Percentiles rank a stretch among this genome's conserved stretches.
These are phyloP conservation scores for Termitomyces sp. DNA, from an alignment of 768 basidiomycete species.

Conservation along the genomic window DNA sequence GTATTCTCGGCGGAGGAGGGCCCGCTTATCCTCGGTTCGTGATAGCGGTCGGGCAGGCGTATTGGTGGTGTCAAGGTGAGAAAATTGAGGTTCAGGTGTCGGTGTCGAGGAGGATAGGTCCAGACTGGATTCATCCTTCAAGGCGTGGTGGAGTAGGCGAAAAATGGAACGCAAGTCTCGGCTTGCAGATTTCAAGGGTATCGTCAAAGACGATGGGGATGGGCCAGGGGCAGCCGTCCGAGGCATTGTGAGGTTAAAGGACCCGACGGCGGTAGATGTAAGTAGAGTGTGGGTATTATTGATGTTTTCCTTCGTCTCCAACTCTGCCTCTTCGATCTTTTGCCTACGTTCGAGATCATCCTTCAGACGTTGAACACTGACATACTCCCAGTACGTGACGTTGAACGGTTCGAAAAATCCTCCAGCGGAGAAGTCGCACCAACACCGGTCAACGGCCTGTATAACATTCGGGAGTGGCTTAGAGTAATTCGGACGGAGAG, in stretches of 20 bases:
- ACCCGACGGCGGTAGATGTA: not conserved
- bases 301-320: conserved; percentile 7
- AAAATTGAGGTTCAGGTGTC: conserved; percentile 4
- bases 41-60: conserved; percentile 6
- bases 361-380: conserved; percentile 51
- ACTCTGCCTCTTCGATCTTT: conserved; percentile 18
- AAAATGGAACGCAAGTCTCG: conserved; percentile 16
- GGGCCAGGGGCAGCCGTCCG: conserved; percentile 14
- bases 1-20: conserved; percentile 48
- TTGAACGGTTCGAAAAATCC: conserved; percentile 78
- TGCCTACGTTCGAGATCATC: conserved; percentile 36
- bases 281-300: conserved; percentile 7
- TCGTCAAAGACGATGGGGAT: conserved; percentile 1
- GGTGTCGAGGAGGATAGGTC: not conserved
- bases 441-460: conserved; percentile 73
- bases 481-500: conserved; percentile 36
- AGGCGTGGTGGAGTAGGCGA: conserved; percentile 11
- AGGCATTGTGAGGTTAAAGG: conserved; percentile 12
- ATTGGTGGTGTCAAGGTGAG: conserved; percentile 9
- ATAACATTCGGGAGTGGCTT: conserved; percentile 53
- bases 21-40: conserved; percentile 16
- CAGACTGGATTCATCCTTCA: conserved; percentile 1
- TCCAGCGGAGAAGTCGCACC: conserved; percentile 72
- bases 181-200: conserved; percentile 1
- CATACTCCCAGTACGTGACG: conserved; percentile 67